Evolutionary conservation across 306 rosid species (phyloP).

Genomic region (Abrus precatorius): DNA sequence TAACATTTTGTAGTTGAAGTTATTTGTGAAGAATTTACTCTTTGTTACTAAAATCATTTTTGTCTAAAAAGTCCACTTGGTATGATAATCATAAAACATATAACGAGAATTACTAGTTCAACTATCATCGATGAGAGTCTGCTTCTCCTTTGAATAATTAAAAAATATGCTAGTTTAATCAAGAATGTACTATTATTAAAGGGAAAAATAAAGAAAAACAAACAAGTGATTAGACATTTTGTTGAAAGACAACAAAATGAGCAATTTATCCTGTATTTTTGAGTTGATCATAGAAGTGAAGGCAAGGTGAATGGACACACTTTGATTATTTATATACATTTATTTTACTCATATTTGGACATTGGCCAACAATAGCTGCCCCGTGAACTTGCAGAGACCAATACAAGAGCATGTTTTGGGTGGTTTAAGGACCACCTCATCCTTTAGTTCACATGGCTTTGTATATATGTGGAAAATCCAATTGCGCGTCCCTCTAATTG

Average conservation of each 20-base stretch:
- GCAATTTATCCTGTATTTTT: slow-evolving; percentile 37
- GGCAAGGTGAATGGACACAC: slow-evolving; percentile 39
- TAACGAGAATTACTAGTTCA: background rate
- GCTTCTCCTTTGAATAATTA: background rate
- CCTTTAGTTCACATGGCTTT: slow-evolving; percentile 69
- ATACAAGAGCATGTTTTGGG: slow-evolving; percentile 58
- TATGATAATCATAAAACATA: background rate
- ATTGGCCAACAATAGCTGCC: slow-evolving; percentile 67
- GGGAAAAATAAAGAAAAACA: background rate
- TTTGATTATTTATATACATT: slow-evolving; percentile 20
- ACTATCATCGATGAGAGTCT: background rate
- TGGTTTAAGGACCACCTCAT: slow-evolving; percentile 90
- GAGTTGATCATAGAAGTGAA: slow-evolving; percentile 45
- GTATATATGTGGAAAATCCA: slow-evolving; percentile 66
- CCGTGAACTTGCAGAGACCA: slow-evolving; percentile 63
- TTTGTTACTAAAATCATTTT: background rate
- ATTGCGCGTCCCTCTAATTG: slow-evolving; percentile 48
- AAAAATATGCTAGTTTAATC: background rate
- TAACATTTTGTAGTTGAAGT: slow-evolving; percentile 17
- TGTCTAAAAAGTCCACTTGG: background rate
- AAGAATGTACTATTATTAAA: background rate
- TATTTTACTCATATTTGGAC: slow-evolving; percentile 41
- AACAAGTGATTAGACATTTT: slow-evolving; percentile 39
- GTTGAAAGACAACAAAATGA: slow-evolving; percentile 44
- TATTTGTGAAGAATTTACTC: background rate